Base-by-base conservation (phyloP, 2,329 filamentous ascomycete species). In the Xylariaceae sp. region DNA sequence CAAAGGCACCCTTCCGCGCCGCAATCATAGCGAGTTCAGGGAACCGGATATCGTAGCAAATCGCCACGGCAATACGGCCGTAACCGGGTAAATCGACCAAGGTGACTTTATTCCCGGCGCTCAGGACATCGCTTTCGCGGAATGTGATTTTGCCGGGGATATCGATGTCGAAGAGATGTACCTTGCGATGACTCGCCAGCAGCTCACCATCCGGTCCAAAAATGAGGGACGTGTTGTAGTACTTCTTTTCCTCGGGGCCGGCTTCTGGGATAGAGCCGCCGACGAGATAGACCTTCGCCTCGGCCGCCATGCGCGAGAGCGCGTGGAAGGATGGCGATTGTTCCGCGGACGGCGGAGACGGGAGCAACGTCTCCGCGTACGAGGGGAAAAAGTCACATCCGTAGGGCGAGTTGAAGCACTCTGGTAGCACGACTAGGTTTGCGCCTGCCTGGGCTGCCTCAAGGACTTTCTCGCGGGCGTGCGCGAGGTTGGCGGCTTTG, bases 361-460 rank as follows among this genome's bases (percentile, higher is more conserved):
- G 90, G 53, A 78, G 76, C n/a, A 97, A 86, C 1, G 85, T 88
- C 76, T 99, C 94, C 66, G 94, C 92, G 74, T 97, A 97, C 62
- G 87, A 84, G 56, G 92, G 88, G 77, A 99, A 99, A 80, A 88
- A 92, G 71, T 91, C 75, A 66, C 87, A 92, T 66, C 94, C 94
- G 76, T 99, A 99, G 7, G 94, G 94, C 48, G 90, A 95, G 80
- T 99, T 99, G 85, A 99, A 99, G 81, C 94, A 99, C 78, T 99
- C 94, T 41, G 94, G 94, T 15, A 99, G 84, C 39, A 97, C 91
- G 65, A 97, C 87, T 61, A 99, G 86, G 59, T 89, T 86, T 61
- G 93, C 91, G 66, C 93, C 93, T 2, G 78, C 78, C 30, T 78
- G 74, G 23, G 91, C 88, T 4, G 94, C 93, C 73, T 91, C 87